These are phyloP conservation scores for Ampelomyces quisqualis DNA, from an alignment of 2,329 filamentous ascomycete species.

Conservation along the genomic window DNA sequence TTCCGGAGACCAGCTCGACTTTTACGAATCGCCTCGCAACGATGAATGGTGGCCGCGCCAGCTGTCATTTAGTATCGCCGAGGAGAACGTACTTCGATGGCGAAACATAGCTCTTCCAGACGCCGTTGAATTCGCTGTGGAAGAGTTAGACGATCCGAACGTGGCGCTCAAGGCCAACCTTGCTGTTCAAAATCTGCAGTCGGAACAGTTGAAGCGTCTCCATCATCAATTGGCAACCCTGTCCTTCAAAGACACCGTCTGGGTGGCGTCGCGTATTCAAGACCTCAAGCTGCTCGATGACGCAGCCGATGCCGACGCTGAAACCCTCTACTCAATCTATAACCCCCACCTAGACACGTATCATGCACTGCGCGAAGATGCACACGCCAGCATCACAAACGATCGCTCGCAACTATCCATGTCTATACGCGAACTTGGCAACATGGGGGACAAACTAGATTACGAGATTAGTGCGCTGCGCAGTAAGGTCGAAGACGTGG, in stretches of 20 bases:
- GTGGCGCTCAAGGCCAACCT: conserved; percentile 36
- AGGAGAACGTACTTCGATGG: conserved; percentile 73
- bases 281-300: conserved; percentile 62
- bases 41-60: conserved; percentile 69
- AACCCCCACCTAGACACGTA: conserved; percentile 70
- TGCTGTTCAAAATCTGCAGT: conserved; percentile 41
- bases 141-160: conserved; percentile 37
- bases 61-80: conserved; percentile 73
- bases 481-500: conserved; percentile 81
- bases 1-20: conserved; percentile 49
- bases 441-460: conserved; percentile 79
- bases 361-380: conserved; percentile 65
- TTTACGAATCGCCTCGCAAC: conserved; percentile 43
- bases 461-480: conserved; percentile 85
- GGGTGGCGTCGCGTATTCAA: conserved; percentile 61
- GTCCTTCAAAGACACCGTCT: conserved; percentile 57
- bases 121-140: conserved; percentile 20
- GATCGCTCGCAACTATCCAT: conserved; percentile 71
- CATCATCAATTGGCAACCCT: conserved; percentile 61
- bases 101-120: conserved; percentile 22
- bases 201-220: conserved; percentile 64
- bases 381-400: conserved; percentile 67
- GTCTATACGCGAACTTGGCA: conserved; percentile 74
- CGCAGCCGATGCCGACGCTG: conserved; percentile 58
- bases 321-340: conserved; percentile 68